Evolutionary conservation across 805 yeast species (phyloP).

Genomic region (Saccharomycopsis sp.): DNA sequence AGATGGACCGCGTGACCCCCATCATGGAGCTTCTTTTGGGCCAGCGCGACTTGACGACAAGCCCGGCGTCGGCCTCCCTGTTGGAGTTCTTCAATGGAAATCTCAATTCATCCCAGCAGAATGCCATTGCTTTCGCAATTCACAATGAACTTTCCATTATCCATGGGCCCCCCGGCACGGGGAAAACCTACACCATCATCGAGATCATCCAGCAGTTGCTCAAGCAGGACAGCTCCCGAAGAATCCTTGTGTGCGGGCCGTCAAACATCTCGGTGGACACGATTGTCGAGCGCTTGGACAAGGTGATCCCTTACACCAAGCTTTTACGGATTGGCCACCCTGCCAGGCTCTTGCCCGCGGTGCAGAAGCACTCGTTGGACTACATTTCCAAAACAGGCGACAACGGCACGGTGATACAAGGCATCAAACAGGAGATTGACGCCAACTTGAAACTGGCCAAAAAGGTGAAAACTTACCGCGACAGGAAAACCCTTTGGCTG

Average conservation of each 20-base stretch:
- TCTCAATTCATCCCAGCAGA: slow-evolving; percentile 53
- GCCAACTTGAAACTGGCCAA: slow-evolving; percentile 45
- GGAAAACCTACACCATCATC: slow-evolving; percentile 73
- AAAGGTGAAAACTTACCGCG: slow-evolving; percentile 54
- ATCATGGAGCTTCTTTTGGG: slow-evolving; percentile 40
- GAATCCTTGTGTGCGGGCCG: slow-evolving; percentile 86
- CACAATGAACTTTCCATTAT: slow-evolving; percentile 50
- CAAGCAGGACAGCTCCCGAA: slow-evolving; percentile 31
- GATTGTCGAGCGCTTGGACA: slow-evolving; percentile 63
- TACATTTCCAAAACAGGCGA: slow-evolving; percentile 51
- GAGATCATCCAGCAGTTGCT: slow-evolving; percentile 72
- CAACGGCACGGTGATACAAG: slow-evolving; percentile 53
- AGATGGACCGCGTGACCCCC: slow-evolving; percentile 32
- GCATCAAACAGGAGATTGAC: slow-evolving; percentile 64
- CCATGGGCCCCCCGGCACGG: slow-evolving; percentile 78
- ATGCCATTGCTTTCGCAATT: slow-evolving; percentile 63
- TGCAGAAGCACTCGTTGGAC: slow-evolving; percentile 68
- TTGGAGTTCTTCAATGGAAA: slow-evolving; percentile 33
- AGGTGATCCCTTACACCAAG: slow-evolving; percentile 34
- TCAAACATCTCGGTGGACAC: slow-evolving; percentile 91
- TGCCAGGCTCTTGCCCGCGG: slow-evolving; percentile 60
- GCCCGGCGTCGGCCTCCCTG: slow-evolving; percentile 23
- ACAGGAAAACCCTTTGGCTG: slow-evolving; percentile 56
- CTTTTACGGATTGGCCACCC: slow-evolving; percentile 91
- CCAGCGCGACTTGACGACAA: slow-evolving; percentile 29